Conservation (phyloP, 2,329 filamentous ascomycete species). For the Bipolaris cookei region DNA sequence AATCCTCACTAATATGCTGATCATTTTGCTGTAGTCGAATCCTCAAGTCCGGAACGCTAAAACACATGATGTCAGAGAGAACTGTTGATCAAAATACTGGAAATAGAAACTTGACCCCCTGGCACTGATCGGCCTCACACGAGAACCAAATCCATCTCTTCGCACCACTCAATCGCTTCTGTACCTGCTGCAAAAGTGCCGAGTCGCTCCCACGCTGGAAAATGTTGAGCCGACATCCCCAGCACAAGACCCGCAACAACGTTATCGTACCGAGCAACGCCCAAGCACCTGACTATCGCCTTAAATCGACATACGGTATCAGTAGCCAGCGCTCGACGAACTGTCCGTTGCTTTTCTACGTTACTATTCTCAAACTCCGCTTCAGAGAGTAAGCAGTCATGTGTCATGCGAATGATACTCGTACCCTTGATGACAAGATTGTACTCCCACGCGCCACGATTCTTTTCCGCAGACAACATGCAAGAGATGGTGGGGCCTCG, state of each 20-base stretch:
- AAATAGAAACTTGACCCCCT: not conserved
- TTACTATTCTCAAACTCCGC: conserved; percentile 7
- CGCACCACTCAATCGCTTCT: conserved; percentile 27
- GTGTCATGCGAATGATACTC: conserved; percentile 31
- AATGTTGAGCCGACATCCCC: conserved; percentile 21
- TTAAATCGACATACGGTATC: conserved; percentile 27
- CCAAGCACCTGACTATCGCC: conserved; percentile 34
- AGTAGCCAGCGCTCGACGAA: conserved; percentile 30
- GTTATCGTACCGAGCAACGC: conserved; percentile 33
- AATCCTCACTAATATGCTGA: not conserved
- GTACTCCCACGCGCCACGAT: conserved; percentile 29
- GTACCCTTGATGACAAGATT: conserved; percentile 36
- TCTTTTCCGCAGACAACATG: conserved; percentile 24
- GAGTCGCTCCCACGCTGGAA: conserved; percentile 31
- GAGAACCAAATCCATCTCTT: conserved; percentile 29
- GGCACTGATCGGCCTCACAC: conserved; percentile 14
- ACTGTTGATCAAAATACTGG: not conserved
- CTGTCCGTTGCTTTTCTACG: conserved; percentile 15
- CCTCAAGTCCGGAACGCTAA: not conserved
- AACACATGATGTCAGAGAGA: not conserved
- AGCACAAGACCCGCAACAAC: conserved; percentile 40
- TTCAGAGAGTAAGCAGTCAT: conserved; percentile 39
- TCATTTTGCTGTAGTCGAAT: not conserved
- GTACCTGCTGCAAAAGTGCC: conserved; percentile 40
- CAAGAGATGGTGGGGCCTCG: conserved; percentile 29